Base-by-base conservation (phyloP, 1,284 basidiomycete species). In the Trametes sp. region DNA sequence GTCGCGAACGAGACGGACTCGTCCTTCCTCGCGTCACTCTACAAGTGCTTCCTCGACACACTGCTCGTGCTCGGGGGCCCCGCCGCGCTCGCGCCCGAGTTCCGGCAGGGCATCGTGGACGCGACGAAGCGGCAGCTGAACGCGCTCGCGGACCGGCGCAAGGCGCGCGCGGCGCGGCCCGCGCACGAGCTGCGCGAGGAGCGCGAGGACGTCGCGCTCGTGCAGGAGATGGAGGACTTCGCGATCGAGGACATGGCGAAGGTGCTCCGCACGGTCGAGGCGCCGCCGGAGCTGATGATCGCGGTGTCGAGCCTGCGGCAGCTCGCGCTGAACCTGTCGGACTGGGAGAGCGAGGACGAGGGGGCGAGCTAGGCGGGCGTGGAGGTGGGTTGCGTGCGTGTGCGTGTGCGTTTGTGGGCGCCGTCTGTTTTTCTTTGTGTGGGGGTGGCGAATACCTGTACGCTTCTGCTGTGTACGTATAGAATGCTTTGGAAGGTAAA, bases 151-250 rank as follows among this genome's bases (percentile, higher is more conserved):
- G 89, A 92, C 50, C 82, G 82, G 63, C 82, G 91, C 11, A 87
- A 86, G 65, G 75, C 78, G 2, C 81, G 90, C 1, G 76, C 82
- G 2, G 74, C 76, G 60, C 74, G 77, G 16, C 69, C 78, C 1
- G 68, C 73, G n/a, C 68, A 76, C 13, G 80, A 81, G 42, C 67
- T 77, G 49, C 79, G 78, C 66, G 82, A 87, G 57, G 88, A 93
- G 67, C 81, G 81, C 67, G 89, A 92, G 65, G 90, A 90, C 67
- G 78, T 92, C 70, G 83, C 83, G 72, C 73, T 93, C 41, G 67
- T 88, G 26, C 90, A 93, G 74, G 88, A 91, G 80, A 84, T 90
- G 74, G 89, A 90, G 73, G 88, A 90, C 63, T 89, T 87, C 68
- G 87, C 86, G 66, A 75, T 90, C 68, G 88, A 91, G 69, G 91